Evolutionary conservation across 1,139 yeast species (phyloP).

Genomic region (Yamadazyma atlantica): DNA sequence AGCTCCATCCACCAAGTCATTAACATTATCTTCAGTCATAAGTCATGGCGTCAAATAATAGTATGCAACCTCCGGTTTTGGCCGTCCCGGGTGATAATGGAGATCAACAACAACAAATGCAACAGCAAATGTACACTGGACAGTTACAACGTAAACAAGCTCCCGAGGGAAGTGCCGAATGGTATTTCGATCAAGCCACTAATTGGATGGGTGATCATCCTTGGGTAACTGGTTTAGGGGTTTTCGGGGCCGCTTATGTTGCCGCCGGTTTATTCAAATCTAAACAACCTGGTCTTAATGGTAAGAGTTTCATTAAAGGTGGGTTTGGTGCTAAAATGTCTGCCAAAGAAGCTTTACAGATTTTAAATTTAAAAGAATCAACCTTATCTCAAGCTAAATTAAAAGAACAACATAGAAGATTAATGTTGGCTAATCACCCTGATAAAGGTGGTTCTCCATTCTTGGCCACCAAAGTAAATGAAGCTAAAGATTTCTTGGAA

Average conservation of each 20-base stretch:
- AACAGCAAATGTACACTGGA: constrained; percentile 35
- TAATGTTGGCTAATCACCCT: constrained; percentile 94
- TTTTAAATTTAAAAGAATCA: constrained; percentile 79
- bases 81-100: constrained; percentile 16
- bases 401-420: constrained; percentile 86
- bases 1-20: no score
- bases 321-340: constrained; percentile 90
- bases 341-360: constrained; percentile 86
- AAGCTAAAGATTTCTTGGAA: constrained; percentile 91
- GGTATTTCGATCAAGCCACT: constrained; percentile 65
- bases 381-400: constrained; percentile 72
- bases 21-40: not conserved
- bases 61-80: constrained; percentile 15
- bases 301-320: constrained; percentile 76
- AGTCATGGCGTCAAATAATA: constrained; percentile 3
- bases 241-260: constrained; percentile 61
- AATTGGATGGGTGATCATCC: constrained; percentile 78
- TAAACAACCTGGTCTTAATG: constrained; percentile 70
- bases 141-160: constrained; percentile 44
- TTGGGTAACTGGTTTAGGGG: constrained; percentile 68
- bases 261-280: constrained; percentile 70
- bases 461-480: constrained; percentile 93
- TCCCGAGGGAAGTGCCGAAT: constrained; percentile 53
- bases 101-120: constrained; percentile 16
- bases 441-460: constrained; percentile 97